These are phyloP conservation scores for Niveomyces coronatus DNA, from an alignment of 2,329 filamentous ascomycete genomes.

Conservation along the genomic window DNA sequence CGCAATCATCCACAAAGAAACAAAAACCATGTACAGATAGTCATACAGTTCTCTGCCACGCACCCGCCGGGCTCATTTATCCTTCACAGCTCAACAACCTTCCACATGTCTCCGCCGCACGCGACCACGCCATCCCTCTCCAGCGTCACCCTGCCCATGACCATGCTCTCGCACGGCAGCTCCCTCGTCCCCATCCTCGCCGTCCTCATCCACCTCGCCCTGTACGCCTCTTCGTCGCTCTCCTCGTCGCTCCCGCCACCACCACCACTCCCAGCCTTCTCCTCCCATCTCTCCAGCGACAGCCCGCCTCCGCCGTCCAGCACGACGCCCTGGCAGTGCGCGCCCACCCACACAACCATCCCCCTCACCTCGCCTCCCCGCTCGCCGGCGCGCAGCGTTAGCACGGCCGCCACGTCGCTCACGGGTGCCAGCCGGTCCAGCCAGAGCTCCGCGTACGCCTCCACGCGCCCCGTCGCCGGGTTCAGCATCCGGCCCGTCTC, in stretches of 20 bases:
- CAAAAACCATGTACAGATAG: too few species aligned
- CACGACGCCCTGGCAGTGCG: conserved; percentile 45
- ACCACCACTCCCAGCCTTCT: too few species aligned
- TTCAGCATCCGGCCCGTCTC: conserved; percentile 53
- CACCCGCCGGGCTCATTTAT: background rate
- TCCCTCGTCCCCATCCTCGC: conserved; percentile 23
- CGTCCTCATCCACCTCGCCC: conserved; percentile 25
- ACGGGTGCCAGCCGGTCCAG: conserved; percentile 29
- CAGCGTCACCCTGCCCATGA: conserved; percentile 11
- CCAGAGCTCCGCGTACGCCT: conserved; percentile 60
- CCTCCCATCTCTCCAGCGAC: conserved; percentile 47
- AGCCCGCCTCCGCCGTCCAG: conserved; percentile 31
- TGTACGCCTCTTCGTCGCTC: conserved; percentile 1
- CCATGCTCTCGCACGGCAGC: conserved; percentile 24
- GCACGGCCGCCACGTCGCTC: conserved; percentile 25
- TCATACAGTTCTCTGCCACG: too few species aligned
- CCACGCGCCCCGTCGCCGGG: conserved; percentile 37
- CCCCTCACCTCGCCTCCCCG: conserved; percentile 31
- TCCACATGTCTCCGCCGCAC: conserved; percentile 21
- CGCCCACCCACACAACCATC: conserved; percentile 42
- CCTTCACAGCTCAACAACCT: conserved; percentile 20
- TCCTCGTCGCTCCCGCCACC: too few species aligned
- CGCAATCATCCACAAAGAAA: too few species aligned
- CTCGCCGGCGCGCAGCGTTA: conserved; percentile 26
- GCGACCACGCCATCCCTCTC: conserved; percentile 14